A percentile compares a stretch with the other conserved stretches of the same genome.
These are phyloP conservation scores for Aureobasidium sp. DNA, from an alignment of 2,329 filamentous ascomycete genomes.

Conservation along the genomic window DNA sequence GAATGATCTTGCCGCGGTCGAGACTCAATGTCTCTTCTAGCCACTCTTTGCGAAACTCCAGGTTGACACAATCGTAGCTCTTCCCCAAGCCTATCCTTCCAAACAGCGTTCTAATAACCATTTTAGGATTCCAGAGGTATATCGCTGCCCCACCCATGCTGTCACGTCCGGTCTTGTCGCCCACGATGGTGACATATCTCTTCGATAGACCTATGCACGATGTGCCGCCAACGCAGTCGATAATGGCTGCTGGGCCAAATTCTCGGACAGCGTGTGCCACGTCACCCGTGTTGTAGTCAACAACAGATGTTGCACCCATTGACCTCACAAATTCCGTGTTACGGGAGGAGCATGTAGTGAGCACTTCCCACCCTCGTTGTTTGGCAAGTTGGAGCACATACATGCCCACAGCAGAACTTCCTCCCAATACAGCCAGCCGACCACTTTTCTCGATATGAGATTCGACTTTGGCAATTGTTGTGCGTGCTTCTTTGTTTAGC, in stretches of 20 bases:
- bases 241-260: constrained; percentile 46
- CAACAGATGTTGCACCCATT: constrained; percentile 56
- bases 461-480: constrained; percentile 25
- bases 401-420: constrained; percentile 27
- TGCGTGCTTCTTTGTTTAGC: constrained; percentile 22
- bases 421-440: constrained; percentile 27
- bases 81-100: constrained; percentile 34
- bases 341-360: constrained; percentile 48
- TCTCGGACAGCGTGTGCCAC: constrained; percentile 45
- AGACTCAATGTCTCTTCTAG: constrained; percentile 50
- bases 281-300: constrained; percentile 52
- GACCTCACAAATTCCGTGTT: constrained; percentile 53
- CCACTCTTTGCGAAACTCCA: constrained; percentile 39
- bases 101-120: constrained; percentile 41
- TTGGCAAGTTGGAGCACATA: constrained; percentile 29
- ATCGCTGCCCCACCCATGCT: constrained; percentile 26
- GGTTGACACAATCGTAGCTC: constrained; percentile 36
- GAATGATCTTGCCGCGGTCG: constrained; percentile 48
- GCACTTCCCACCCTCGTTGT: constrained; percentile 28
- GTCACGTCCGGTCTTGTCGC: constrained; percentile 29
- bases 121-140: constrained; percentile 18
- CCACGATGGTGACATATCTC: constrained; percentile 43
- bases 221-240: constrained; percentile 53
- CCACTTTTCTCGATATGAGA: constrained; percentile 22
- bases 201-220: constrained; percentile 33